Percentiles rank a stretch among this genome's conserved stretches.
Conservation (phyloP, 345 rosid species). For the Salix suchowensis region DNA sequence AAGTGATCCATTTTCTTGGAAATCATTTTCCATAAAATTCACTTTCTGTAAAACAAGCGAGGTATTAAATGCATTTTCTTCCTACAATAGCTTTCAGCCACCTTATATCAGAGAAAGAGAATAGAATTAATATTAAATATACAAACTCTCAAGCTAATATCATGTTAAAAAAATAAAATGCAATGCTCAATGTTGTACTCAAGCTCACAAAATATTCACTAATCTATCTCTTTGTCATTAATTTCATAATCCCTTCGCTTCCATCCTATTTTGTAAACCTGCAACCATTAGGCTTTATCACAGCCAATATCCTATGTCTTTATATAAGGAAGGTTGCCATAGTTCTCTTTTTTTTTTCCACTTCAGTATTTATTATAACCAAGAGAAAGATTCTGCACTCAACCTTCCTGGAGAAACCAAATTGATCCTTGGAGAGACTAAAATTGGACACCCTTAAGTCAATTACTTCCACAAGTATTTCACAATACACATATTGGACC, state of each 20-base stretch:
- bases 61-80: not conserved
- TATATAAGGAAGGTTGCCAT: not conserved
- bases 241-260: not conserved
- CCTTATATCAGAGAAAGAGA: not conserved
- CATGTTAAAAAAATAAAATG: not conserved
- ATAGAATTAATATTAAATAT: too few species aligned
- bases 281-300: not conserved
- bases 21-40: too few species aligned
- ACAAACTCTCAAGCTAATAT: not conserved
- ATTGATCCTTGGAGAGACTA: not conserved
- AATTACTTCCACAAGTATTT: too few species aligned
- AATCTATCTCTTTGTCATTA: not conserved
- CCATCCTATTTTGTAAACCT: not conserved
- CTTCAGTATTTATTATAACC: not conserved
- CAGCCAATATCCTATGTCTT: not conserved
- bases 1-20: too few species aligned
- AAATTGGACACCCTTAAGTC: too few species aligned
- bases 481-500: too few species aligned
- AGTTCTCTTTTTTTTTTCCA: not conserved
- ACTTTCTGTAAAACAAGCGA: not conserved
- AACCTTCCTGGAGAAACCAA: not conserved
- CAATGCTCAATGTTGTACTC: not conserved
- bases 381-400: not conserved
- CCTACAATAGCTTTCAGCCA: not conserved
- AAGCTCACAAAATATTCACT: not conserved